A percentile compares a stretch with the other conserved stretches of the same genome.
Conservation (phyloP, 169 alveolate genomes). For the Babesia bigemina region DNA sequence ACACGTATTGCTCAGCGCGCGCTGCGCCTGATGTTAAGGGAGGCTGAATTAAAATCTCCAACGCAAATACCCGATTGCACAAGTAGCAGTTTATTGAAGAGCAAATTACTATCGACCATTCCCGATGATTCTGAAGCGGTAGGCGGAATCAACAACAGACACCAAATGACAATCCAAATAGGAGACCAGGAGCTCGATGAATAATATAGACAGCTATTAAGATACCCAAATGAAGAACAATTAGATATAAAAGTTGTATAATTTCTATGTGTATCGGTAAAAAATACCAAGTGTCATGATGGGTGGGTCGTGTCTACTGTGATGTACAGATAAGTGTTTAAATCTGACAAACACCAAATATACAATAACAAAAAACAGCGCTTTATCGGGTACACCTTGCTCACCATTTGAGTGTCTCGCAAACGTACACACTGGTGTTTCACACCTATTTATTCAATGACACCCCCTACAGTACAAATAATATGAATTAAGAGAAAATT, state of each 20-base stretch:
- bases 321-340: too few relatives aligned
- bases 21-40: constrained; percentile 25
- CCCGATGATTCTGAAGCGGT: constrained; percentile 12
- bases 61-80: neutral
- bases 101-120: neutral
- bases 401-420: too few relatives aligned
- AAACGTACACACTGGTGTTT: too few relatives aligned
- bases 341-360: too few relatives aligned
- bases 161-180: neutral
- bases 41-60: constrained; percentile 7
- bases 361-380: too few relatives aligned
- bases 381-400: too few relatives aligned
- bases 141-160: neutral
- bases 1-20: neutral
- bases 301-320: too few relatives aligned
- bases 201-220: neutral
- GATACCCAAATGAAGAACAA: neutral
- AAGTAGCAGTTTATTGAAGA: neutral
- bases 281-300: too few relatives aligned
- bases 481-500: too few relatives aligned
- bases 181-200: neutral
- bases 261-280: neutral
- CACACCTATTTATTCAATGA: neutral
- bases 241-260: neutral
- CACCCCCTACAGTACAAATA: neutral